phyloP scores from a whole-genome alignment of 768 basidiomycete species.

The Suillus plorans region DNA sequence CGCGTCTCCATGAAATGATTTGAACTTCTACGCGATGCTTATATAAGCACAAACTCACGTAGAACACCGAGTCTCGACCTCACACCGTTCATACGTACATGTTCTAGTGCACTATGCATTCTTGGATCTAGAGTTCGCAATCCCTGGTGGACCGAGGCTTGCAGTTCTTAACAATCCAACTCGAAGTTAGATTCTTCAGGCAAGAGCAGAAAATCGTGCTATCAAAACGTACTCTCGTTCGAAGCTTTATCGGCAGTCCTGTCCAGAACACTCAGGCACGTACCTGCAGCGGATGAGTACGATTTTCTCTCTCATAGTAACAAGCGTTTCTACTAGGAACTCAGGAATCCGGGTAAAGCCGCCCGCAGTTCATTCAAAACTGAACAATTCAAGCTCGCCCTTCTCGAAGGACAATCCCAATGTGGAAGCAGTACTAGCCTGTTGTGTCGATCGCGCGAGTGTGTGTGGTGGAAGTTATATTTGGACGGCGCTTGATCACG shows the following conservation, averaged over 20 bases:
- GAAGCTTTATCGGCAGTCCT: not conserved
- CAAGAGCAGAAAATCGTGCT: not conserved
- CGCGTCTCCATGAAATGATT: not conserved
- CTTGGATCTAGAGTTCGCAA: not conserved
- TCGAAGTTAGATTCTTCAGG: not conserved
- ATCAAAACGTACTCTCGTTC: not conserved
- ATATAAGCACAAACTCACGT: not conserved
- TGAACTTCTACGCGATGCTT: not conserved
- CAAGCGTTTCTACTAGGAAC: not conserved
- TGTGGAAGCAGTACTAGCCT: too few species aligned
- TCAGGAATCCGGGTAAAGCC: too few species aligned
- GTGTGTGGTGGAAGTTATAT: too few species aligned
- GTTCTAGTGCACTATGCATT: not conserved
- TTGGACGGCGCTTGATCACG: too few species aligned
- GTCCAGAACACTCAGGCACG: not conserved
- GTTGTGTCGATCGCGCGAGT: too few species aligned
- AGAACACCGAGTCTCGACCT: too few species aligned
- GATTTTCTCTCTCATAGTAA: not conserved
- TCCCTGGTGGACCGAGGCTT: not conserved
- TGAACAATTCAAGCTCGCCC: too few species aligned
- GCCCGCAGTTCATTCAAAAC: not conserved
- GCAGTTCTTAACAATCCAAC: not conserved
- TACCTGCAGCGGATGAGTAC: not conserved
- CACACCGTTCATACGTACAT: not conserved
- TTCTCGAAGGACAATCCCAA: not conserved